These are phyloP conservation scores for Daldinia sp. DNA, from an alignment of 2,329 filamentous ascomycete species.

Conservation along the genomic window DNA sequence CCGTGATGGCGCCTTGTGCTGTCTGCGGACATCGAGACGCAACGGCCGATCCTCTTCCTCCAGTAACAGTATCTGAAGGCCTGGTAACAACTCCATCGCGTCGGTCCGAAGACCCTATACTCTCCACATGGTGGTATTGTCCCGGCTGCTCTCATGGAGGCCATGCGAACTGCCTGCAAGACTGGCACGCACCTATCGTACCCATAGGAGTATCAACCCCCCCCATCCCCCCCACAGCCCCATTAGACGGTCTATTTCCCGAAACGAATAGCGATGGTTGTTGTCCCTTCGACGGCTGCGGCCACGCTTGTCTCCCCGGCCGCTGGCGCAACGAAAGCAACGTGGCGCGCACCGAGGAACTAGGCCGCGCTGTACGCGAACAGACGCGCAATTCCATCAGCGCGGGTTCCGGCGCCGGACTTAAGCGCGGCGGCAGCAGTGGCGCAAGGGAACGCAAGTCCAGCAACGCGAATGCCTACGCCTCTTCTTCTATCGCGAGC, in stretches of 20 bases:
- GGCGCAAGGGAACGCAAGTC: constrained; percentile 33
- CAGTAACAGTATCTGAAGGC: constrained; percentile 44
- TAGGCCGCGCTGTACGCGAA: constrained; percentile 62
- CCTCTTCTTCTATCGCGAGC: not conserved
- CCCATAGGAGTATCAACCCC: constrained; percentile 20
- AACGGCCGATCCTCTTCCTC: constrained; percentile 54
- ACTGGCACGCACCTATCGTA: constrained; percentile 65
- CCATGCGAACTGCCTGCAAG: constrained; percentile 69
- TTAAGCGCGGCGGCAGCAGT: constrained; percentile 34
- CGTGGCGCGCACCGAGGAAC: constrained; percentile 63
- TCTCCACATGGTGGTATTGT: constrained; percentile 72
- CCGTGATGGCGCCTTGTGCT: constrained; percentile 67
- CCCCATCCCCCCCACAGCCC: constrained; percentile 23
- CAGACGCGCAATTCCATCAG: constrained; percentile 49
- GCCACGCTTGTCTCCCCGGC: constrained; percentile 72
- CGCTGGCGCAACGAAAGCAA: constrained; percentile 64
- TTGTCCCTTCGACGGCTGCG: constrained; percentile 74
- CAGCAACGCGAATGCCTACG: constrained; percentile 24
- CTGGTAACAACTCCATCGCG: constrained; percentile 23
- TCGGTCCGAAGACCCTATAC: constrained; percentile 46
- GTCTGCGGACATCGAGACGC: constrained; percentile 68
- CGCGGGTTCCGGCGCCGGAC: constrained; percentile 40
- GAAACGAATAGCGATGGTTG: constrained; percentile 65
- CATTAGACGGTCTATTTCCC: constrained; percentile 47
- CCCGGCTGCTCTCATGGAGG: constrained; percentile 72